phyloP scores from a whole-genome alignment of 116 monocot species.

The Papilionanthe hybrid region DNA sequence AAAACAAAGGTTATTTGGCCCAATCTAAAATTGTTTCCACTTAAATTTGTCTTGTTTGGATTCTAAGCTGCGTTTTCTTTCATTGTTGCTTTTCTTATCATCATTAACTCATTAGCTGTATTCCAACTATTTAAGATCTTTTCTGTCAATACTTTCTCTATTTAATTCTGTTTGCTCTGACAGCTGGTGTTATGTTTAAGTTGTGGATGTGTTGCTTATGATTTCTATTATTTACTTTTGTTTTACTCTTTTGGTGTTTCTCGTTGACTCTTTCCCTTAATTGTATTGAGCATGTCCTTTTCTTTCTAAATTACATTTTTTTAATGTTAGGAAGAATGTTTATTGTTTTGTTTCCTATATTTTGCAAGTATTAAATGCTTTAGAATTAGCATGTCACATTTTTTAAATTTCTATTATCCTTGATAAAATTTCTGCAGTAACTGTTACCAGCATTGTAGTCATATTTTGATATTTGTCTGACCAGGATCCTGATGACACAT shows the following conservation, averaged over 20 bases:
- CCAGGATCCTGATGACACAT: slow-evolving; percentile 95
- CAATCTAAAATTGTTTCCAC: neutral
- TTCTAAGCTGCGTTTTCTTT: neutral
- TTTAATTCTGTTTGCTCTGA: neutral
- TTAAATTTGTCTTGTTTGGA: neutral
- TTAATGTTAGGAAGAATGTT: neutral
- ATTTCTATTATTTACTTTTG: neutral
- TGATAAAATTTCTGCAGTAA: neutral
- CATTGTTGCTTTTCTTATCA: neutral
- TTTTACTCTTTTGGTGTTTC: neutral
- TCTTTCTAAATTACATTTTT: neutral
- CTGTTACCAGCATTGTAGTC: neutral
- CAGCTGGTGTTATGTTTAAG: neutral
- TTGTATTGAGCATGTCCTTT: neutral
- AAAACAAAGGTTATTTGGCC: neutral
- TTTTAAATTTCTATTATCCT: neutral
- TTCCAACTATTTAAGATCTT: neutral
- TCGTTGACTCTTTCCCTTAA: neutral
- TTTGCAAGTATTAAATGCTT: neutral
- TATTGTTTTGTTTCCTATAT: neutral
- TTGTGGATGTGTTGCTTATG: neutral
- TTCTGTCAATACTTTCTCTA: neutral
- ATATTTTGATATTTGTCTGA: neutral
- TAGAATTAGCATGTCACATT: neutral
- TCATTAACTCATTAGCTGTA: neutral